Base-by-base conservation (phyloP, 129 eudicot genomes). In the Helichrysum umbraculigerum region DNA sequence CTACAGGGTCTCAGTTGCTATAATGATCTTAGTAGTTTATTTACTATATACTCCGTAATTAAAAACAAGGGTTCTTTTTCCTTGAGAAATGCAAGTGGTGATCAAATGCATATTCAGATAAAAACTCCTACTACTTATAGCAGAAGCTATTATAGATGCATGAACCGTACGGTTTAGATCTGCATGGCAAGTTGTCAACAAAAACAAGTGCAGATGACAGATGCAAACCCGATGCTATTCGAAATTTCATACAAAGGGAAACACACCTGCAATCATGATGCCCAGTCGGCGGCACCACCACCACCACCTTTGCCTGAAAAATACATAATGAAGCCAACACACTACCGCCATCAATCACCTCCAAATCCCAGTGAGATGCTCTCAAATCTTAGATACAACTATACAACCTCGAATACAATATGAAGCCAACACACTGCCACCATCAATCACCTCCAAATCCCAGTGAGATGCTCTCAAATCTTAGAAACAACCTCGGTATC, bases 401-500 rank as follows among this genome's bases (percentile, higher is more conserved):
- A n/a, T n/a, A n/a, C n/a, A n/a, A n/a, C n/a, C n/a, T n/a, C n/a
- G n/a, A 61, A 61, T 14, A 28, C 29, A 9, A 62, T 29, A 62
- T 62, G 29, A 28, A 29, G 34, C 68, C 68, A 29, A 15, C 68
- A 29, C 68, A 63, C 37, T 19, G 28, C 7, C 3, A 61, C 37
- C 17, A 61, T 61, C 37, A 30, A 63, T 28, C 14, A 30, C 21
- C 68, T 10, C 41, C 20, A 37, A 88, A 76, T 50, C 76, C 82
- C 0, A 71, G 77, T 33, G 81, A 86, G n/a, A 75, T 35, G 44
- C 76, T 85, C 4, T 28, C 82, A 73, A 80, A 74, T 82, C 79
- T 88, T 9, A 47, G 78, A 78, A 70, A 87, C 57, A 88, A 81
- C 70, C 83, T 90, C 50, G 80, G 84, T n/a, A n/a, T n/a, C n/a